Base-by-base conservation (phyloP, 2,329 filamentous ascomycete species). In the Fusarium staphyleae region DNA sequence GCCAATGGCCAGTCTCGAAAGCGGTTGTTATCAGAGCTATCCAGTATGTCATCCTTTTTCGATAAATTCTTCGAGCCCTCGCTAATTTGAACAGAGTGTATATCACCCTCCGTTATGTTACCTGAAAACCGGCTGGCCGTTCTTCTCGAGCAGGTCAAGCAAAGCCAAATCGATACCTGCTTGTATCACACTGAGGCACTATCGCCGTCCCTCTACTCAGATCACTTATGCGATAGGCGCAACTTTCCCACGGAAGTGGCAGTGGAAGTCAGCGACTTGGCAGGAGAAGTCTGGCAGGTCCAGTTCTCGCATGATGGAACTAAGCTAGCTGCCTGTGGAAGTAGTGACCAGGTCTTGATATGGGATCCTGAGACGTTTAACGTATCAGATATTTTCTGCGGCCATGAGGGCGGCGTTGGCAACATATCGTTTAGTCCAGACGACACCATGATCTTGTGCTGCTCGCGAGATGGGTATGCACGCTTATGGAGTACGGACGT, bases 91-190 rank as follows among this genome's bases (percentile, higher is more conserved):
- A 29, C 64, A 93, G 90, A 83, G 78, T 96, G 86, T 50, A 96
- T 99, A 71, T 96, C 95, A 2, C 93, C 95, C 0, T 95, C 92
- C 4, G 90, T 96, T 36, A 98, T 99, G 93, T 89, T 99, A 48
- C 95, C 95, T 2, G 91, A 96, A 69, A 90, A 95, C 71, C 87
- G 95, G 6, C 79, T 99, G 36, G 91, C 91, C 2, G 82, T 87
- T 28, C 78, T 99, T 13, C 78, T 99, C 45, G 82, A 93, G 51
- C 87, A 96, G 62, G 87, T 96, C 30, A 96, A 97, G 70, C 82
- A 88, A 56, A 85, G 82, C 58, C 93, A 97, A 75, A 90, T 97
- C 52, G 84, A 87, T 44, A 85, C 84, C 24, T 99, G 95, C 70
- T 76, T 93, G 32, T 98, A 93, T 72, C 95, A 99, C 75, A 97